Base-by-base conservation (phyloP, 2,329 filamentous ascomycete species). In the Penicillium sp. region DNA sequence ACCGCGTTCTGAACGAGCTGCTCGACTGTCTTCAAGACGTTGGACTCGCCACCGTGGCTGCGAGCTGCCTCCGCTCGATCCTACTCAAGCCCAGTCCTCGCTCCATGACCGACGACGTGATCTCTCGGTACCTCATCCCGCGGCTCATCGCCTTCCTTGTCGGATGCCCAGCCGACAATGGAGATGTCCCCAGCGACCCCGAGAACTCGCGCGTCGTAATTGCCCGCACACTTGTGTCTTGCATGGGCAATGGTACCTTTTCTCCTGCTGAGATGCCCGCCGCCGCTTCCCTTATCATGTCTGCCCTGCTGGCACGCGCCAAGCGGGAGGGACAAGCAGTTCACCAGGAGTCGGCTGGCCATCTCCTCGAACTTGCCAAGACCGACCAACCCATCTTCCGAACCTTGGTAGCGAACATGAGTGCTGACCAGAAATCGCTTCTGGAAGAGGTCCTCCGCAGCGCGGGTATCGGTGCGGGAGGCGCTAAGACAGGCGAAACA, bases 41-140 rank as follows among this genome's bases (percentile, higher is more conserved):
- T 4, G 74, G 74, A 3, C 69, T 76, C 13, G 86, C 87, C 44
- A 95, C 87, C 62, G 90, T 96, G 46, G 89, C 93, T 1, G 86
- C 89, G 51, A 89, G 89, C 62, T 98, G 93, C 68, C 81, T 91
- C 56, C 83, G 90, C 46, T 93, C 89, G 6, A 78, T 97, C 6
- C 76, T 97, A 24, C 73, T 95, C 74, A 85, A 58, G 71, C 79
- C 43, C 59, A 70, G 56, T 73, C 79, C 42, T 73, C 81, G 54
- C 78, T 84, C 49, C 56, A 63, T 76, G 0, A 82, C 86, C 16
- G 85, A 89, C 62, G 79, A 89, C 57, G 81, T 79, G 49, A 84
- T 97, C 42, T 80, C 84, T 1, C 79, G 87, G 41, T 84, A 85
- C 55, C 74, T 95, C 40, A 75, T 91, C 40, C 86, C 89, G 1